phyloP scores from a whole-genome alignment of 345 rosid species.

The Syzygium jambos region DNA sequence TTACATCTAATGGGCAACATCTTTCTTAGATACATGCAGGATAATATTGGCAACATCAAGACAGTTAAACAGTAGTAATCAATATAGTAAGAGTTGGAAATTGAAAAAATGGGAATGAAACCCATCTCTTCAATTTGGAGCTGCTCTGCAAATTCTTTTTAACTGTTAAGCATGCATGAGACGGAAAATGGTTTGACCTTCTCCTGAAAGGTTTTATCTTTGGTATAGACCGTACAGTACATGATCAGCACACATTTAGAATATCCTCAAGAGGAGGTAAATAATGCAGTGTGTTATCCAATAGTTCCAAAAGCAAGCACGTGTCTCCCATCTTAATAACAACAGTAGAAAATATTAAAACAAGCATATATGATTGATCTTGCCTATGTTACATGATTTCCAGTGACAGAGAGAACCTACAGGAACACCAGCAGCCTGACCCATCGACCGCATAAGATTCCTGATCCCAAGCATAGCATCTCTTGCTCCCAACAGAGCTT shows the following conservation, averaged over 20 bases:
- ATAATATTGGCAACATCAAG: neutral
- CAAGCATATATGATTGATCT: neutral
- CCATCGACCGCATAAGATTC: conserved; percentile 70
- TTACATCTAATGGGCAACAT: neutral
- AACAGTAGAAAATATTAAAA: neutral
- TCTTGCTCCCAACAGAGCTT: conserved; percentile 62
- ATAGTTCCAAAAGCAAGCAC: neutral
- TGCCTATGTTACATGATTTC: neutral
- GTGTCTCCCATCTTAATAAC: neutral
- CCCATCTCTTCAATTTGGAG: neutral
- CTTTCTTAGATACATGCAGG: neutral
- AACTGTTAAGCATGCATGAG: neutral
- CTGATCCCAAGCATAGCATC: conserved; percentile 71
- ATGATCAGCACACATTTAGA: neutral
- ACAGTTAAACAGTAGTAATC: neutral
- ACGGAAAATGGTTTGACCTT: neutral
- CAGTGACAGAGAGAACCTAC: conserved; percentile 25
- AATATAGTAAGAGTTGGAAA: neutral
- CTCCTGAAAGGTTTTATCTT: neutral
- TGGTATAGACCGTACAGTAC: neutral
- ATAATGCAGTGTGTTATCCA: neutral
- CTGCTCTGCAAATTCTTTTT: neutral
- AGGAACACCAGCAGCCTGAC: conserved; percentile 81
- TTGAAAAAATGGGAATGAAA: neutral
- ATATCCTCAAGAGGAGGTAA: neutral